Evolutionary conservation across 768 basidiomycete genomes (phyloP), one percentile per base, ranked within the genome.

Genomic region (Lentinula lateritia): DNA sequence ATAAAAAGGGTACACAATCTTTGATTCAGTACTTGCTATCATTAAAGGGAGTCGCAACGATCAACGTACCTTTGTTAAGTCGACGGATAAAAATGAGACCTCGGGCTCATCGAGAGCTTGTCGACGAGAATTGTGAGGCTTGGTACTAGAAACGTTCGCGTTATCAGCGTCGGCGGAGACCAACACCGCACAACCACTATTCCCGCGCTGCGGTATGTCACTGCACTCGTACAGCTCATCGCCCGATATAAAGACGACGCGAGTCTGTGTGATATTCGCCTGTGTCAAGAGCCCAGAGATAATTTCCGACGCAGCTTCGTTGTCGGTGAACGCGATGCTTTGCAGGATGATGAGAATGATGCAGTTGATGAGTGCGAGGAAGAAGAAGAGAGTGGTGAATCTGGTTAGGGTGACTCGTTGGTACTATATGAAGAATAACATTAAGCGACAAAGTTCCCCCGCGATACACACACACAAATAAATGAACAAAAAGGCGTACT

Each of bases 401-500:
- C 75, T 78, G n/a, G 79, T 81, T 39, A 81, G 66, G 6, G 80
- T 83, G 55, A 83, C 73, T 62, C 80, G 75, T 36, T 76, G 69
- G 64, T 78, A 80, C 83, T 85, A 38, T 53, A 20, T 36, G 13
- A 46, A 34, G 39, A 32, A 53, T 6, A 35, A 36, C 5, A 15
- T 15, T 32, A 60, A 52, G 18, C 10, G n/a, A 16, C 9, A 15
- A 12, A 55, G 35, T 32, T 23, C 9, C 16, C 23, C 46, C 20
- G 13, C 39, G 15, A 9, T 18, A 6, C 15, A 12, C 16, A 35
- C 18, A 18, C 34, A 12, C 9, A 23, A 52, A 52, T 36, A 50
- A 50, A 28, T n/a, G 1, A 43, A 1, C 35, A n/a, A 23, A 36
- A 10, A 13, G 23, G 18, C 59, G 34, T 16, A 60, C 61, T 7